Conservation (phyloP, 371 early-diverging fungal species). For the Mortierella sp. region DNA sequence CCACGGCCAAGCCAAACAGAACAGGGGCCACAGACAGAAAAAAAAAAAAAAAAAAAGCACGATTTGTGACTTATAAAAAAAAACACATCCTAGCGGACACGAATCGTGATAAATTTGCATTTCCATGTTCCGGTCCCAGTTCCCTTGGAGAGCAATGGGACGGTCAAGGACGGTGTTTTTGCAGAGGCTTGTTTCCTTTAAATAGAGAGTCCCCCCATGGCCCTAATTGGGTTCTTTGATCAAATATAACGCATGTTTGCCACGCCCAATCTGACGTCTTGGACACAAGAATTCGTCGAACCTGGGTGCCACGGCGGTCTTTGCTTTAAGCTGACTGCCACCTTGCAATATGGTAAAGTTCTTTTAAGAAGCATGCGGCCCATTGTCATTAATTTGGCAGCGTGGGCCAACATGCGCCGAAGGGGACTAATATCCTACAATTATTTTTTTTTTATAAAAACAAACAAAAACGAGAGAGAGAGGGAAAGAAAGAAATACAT, state of each 20-base stretch:
- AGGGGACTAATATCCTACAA: slow-evolving; percentile 38
- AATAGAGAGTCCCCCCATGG: not conserved
- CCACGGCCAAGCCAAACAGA: too few relatives aligned
- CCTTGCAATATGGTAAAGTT: slow-evolving; percentile 51
- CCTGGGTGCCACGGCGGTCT: slow-evolving; percentile 46
- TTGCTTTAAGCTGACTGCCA: slow-evolving; percentile 37
- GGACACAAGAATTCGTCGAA: slow-evolving; percentile 49
- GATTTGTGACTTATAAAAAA: too few relatives aligned
- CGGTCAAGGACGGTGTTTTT: too few relatives aligned
- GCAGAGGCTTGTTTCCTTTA: not conserved
- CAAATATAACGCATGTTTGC: slow-evolving; percentile 50
- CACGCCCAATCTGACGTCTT: slow-evolving; percentile 53
- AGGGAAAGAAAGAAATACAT: too few relatives aligned
- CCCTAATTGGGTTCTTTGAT: slow-evolving; percentile 11
- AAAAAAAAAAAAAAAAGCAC: too few relatives aligned
- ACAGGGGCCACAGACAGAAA: too few relatives aligned
- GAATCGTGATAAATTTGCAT: too few relatives aligned
- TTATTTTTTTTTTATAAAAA: not conserved
- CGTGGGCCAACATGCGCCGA: slow-evolving; percentile 49
- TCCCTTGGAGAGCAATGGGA: too few relatives aligned
- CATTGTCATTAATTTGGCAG: slow-evolving; percentile 51
- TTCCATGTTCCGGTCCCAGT: too few relatives aligned
- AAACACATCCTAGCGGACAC: too few relatives aligned
- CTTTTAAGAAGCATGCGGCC: slow-evolving; percentile 49
- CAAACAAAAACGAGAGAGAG: not conserved